Conservation (phyloP, 768 basidiomycete genomes). For the Piloderma croceum region DNA sequence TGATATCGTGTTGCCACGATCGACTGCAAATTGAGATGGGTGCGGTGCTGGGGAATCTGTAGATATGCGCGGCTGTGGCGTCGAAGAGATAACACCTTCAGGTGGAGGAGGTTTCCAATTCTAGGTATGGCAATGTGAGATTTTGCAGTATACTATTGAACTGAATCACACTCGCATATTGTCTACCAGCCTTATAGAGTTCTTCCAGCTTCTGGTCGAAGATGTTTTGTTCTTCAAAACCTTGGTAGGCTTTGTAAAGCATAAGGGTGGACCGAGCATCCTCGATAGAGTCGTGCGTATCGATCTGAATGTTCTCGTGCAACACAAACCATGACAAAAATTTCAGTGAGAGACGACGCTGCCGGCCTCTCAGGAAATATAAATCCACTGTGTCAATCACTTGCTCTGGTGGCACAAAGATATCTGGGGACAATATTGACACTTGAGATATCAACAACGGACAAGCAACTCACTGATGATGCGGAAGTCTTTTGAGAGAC, state of each 20-base stretch:
- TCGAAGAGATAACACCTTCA: slow-evolving; percentile 8
- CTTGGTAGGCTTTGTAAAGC: slow-evolving; percentile 76
- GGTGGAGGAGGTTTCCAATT: slow-evolving; percentile 52
- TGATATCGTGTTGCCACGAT: no score
- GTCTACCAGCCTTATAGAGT: slow-evolving; percentile 70
- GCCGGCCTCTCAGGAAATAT: slow-evolving; percentile 78
- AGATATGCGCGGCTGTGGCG: no score
- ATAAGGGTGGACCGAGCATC: slow-evolving; percentile 84
- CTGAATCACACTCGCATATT: slow-evolving; percentile 49
- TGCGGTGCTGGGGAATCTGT: no score
- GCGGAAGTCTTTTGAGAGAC: slow-evolving; percentile 94
- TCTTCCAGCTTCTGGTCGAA: slow-evolving; percentile 90
- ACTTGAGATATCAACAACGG: not conserved
- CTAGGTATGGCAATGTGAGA: slow-evolving; percentile 31
- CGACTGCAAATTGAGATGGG: no score
- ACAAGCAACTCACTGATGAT: slow-evolving; percentile 77
- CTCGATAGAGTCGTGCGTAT: slow-evolving; percentile 97
- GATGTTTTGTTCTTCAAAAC: slow-evolving; percentile 64
- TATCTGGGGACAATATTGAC: slow-evolving; percentile 48
- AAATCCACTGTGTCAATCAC: slow-evolving; percentile 97
- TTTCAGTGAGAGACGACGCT: slow-evolving; percentile 83
- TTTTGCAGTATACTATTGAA: not conserved
- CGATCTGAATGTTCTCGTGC: slow-evolving; percentile 85
- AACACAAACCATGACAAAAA: slow-evolving; percentile 96
- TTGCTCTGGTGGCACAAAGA: slow-evolving; percentile 91